These are phyloP conservation scores for Paramecium octaurelia DNA, from an alignment of 73 alveolate genomes.

Conservation along the genomic window DNA sequence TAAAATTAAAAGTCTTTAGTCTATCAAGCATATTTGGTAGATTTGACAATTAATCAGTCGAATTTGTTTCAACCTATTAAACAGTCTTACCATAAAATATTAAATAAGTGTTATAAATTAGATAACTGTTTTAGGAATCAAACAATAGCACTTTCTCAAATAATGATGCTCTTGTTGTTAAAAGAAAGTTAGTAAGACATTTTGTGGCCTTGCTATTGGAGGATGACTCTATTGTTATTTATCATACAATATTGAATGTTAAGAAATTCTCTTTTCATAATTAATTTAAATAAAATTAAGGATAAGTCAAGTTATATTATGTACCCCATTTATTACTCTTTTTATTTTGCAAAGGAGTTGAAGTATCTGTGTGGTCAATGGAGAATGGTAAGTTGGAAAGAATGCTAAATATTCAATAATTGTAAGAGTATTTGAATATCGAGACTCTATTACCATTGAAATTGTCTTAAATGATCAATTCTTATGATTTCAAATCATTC, in stretches of 20 bases:
- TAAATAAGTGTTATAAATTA: not conserved
- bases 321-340: not conserved
- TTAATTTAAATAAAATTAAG: not conserved
- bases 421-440: not conserved
- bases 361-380: not conserved
- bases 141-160: not conserved
- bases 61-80: not conserved
- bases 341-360: not conserved
- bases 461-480: not conserved
- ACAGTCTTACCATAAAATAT: not conserved
- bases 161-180: not conserved
- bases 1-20: not conserved
- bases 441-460: not conserved
- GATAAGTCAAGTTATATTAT: not conserved
- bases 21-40: conserved; percentile 2
- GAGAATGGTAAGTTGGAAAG: conserved; percentile 35
- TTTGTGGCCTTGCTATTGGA: not conserved
- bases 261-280: not conserved
- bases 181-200: conserved; percentile 8
- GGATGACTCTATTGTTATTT: conserved; percentile 8
- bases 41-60: not conserved
- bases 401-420: not conserved
- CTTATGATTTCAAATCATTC: not conserved
- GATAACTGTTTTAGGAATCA: not conserved
- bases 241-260: conserved; percentile 22